Percentiles rank a stretch among this genome's conserved stretches.
These are phyloP conservation scores for Dictyophora rubrovolvata DNA, from an alignment of 768 basidiomycete genomes.

Conservation along the genomic window DNA sequence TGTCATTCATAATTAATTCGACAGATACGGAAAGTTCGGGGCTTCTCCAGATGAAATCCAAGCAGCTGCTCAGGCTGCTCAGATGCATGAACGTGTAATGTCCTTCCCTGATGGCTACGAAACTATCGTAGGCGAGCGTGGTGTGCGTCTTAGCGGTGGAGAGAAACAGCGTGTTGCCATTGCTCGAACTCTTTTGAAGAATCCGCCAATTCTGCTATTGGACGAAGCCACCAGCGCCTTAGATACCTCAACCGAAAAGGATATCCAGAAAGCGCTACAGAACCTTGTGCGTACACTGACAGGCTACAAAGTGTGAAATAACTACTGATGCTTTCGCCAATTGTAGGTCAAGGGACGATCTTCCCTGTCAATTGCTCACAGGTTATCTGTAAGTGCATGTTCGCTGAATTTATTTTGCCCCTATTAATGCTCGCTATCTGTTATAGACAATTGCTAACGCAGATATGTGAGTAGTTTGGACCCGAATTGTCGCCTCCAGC, in stretches of 20 bases:
- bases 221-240: slow-evolving; percentile 76
- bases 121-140: slow-evolving; percentile 85
- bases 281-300: slow-evolving; percentile 39
- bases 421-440: slow-evolving; percentile 11
- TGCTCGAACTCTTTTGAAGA: slow-evolving; percentile 77
- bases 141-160: slow-evolving; percentile 74
- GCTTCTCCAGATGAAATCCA: slow-evolving; percentile 66
- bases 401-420: slow-evolving; percentile 1
- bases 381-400: slow-evolving; percentile 52
- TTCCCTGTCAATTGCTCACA: slow-evolving; percentile 71
- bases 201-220: slow-evolving; percentile 71
- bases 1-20: neutral
- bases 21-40: slow-evolving; percentile 68
- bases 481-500: neutral
- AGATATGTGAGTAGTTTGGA: slow-evolving; percentile 30
- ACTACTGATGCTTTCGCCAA: slow-evolving; percentile 1
- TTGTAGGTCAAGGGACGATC: slow-evolving; percentile 45
- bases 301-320: neutral
- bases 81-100: slow-evolving; percentile 80
- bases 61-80: slow-evolving; percentile 67
- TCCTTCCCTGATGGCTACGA: slow-evolving; percentile 78
- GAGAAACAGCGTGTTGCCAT: slow-evolving; percentile 88
- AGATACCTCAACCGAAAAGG: slow-evolving; percentile 84
- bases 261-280: slow-evolving; percentile 81
- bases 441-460: slow-evolving; percentile 43